Percentiles rank a stretch among this genome's conserved stretches.
Conservation (phyloP, 352 stramenopile genomes). For the Globisporangium abappressorium region DNA sequence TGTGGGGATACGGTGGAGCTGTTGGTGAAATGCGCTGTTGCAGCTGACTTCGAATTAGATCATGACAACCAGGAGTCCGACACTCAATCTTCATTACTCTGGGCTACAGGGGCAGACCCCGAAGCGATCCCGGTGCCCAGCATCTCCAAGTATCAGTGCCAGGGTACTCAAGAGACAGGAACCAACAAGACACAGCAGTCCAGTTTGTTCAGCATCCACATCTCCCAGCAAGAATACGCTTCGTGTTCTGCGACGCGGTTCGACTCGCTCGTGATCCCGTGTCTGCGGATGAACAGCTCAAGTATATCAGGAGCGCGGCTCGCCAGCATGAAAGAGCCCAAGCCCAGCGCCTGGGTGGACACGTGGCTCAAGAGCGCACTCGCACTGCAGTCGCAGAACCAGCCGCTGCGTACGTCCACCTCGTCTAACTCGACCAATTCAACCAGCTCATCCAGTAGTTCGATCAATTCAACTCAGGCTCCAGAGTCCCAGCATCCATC, state of each 20-base stretch:
- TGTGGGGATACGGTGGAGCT: neutral
- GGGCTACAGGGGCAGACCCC: conserved; percentile 2
- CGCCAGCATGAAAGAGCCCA: neutral
- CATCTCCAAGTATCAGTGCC: neutral
- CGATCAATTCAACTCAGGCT: neutral
- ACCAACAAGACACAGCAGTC: neutral
- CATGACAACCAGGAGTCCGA: neutral
- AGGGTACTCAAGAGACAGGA: neutral
- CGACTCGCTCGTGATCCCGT: conserved; percentile 12
- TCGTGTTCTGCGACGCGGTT: neutral
- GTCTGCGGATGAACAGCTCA: neutral
- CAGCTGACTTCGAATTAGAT: neutral
- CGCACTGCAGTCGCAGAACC: neutral
- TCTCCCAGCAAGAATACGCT: neutral
- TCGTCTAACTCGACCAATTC: neutral
- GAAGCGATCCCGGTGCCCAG: neutral
- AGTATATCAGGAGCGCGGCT: neutral
- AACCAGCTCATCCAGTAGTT: neutral
- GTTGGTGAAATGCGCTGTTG: neutral
- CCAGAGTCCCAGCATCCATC: neutral
- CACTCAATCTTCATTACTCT: neutral
- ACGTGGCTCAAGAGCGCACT: neutral
- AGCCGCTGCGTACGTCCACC: neutral
- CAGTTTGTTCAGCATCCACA: neutral
- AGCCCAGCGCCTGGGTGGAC: conserved; percentile 1